A percentile compares a stretch with the other conserved stretches of the same genome.
These are phyloP conservation scores for Corynespora cassiicola DNA, from an alignment of 2,329 filamentous ascomycete genomes.

Conservation along the genomic window DNA sequence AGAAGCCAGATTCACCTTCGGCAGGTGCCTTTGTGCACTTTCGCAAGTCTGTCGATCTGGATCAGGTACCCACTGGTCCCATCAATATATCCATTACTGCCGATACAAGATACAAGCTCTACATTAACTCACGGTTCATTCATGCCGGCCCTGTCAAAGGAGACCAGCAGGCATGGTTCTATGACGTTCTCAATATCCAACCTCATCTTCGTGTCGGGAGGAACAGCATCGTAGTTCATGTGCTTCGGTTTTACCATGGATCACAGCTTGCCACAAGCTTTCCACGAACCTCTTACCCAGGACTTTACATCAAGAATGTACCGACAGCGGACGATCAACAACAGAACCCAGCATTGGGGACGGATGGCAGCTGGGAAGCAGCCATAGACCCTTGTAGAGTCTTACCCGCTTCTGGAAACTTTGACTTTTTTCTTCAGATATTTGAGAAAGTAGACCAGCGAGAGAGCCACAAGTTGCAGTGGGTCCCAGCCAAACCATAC, in stretches of 20 bases:
- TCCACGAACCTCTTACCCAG: constrained; percentile 32
- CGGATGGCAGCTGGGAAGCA: constrained; percentile 25
- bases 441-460: constrained; percentile 1
- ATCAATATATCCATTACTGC: constrained; percentile 42
- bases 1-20: neutral
- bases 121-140: constrained; percentile 46
- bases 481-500: neutral
- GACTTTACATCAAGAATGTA: constrained; percentile 27
- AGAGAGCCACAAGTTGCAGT: constrained; percentile 16
- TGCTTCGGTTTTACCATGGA: constrained; percentile 35
- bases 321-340: constrained; percentile 16
- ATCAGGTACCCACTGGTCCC: neutral
- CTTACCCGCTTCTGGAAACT: constrained; percentile 36
- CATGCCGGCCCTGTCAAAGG: constrained; percentile 47
- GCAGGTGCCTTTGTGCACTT: constrained; percentile 7
- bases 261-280: constrained; percentile 38
- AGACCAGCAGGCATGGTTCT: constrained; percentile 44
- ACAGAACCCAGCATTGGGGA: constrained; percentile 4
- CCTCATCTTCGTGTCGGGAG: constrained; percentile 26
- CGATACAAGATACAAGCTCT: constrained; percentile 53
- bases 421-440: constrained; percentile 53
- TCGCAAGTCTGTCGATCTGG: neutral
- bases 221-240: constrained; percentile 35
- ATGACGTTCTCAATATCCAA: constrained; percentile 38
- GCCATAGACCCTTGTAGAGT: constrained; percentile 26